Evolutionary conservation across 2,329 filamentous ascomycete species (phyloP), one percentile per base, ranked within the genome.

Genomic region (Zasmidium citrigriseum): DNA sequence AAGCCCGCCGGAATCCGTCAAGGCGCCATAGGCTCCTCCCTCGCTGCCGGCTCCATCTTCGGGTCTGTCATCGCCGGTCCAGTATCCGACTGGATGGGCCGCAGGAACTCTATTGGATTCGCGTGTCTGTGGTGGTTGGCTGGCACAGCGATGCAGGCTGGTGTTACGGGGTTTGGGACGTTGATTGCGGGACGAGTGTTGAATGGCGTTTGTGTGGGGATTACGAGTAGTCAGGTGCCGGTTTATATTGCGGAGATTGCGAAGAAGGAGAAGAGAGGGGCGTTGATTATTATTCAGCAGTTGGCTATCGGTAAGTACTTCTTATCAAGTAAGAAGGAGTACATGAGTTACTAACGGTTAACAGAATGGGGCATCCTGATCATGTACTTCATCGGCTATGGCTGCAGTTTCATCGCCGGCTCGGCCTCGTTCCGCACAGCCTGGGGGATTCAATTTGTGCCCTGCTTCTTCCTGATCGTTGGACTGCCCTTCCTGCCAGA

Each of bases 71-170:
- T 78, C 16, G 77, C 80, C 29, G 77, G 73, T 12, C 74, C 73
- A 1, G 64, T 80, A 3, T 81, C 78, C n/a, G 76, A 83, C 66
- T 77, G 70, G 60, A 72, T 78, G 49, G 81, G 81, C 23, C 75
- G 81, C 38, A 68, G 75, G 21, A 73, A 80, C 54, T 74, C 79
- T 12, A 79, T 83, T 46, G 72, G 77, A 58, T 46, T 59, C n/a
- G 77, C 78, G 16, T 81, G 76, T 52, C 54, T 82, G 1, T 80
- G 76, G 64, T 83, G 80, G 80, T 73, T 82, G 22, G 59, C 74
- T 21, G 78, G 78, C 4, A 78, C 78, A 2, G 75, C 75, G 52
- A 68, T 71, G 66, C 83, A 72, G 60, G 71, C 73, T 54, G 72
- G 73, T 18, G 69, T 66, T 20, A 74, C 70, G 59, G 68, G 73